Percentiles rank a stretch among this genome's conserved stretches.
phyloP scores from a whole-genome alignment of 345 rosid genomes.

The Leavenworthia alabamica region DNA sequence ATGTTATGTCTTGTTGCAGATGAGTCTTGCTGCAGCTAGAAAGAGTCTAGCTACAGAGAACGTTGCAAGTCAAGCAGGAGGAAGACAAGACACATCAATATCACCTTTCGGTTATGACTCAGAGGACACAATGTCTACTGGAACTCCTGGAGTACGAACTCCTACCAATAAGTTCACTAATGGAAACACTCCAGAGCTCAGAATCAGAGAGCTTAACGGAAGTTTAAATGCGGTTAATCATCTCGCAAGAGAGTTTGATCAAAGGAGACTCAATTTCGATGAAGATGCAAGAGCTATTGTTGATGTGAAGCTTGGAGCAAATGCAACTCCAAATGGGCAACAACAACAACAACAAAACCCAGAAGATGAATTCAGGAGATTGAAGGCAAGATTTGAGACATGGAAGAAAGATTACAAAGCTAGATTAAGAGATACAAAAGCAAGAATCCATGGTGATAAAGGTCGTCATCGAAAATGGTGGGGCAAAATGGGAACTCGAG shows the following conservation, averaged over 20 bases:
- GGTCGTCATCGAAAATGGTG: constrained; percentile 72
- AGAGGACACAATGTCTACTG: constrained; percentile 57
- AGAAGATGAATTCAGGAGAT: constrained; percentile 54
- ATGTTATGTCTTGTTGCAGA: constrained; percentile 36
- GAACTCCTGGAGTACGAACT: constrained; percentile 58
- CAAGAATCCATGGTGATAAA: constrained; percentile 51
- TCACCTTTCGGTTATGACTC: constrained; percentile 63
- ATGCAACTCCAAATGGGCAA: constrained; percentile 30
- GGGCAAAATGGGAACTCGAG: constrained; percentile 47
- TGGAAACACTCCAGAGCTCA: constrained; percentile 35
- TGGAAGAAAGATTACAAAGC: constrained; percentile 91
- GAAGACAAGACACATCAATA: constrained; percentile 43
- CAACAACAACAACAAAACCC: constrained; percentile 32
- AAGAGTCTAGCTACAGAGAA: constrained; percentile 62
- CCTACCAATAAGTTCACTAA: constrained; percentile 37
- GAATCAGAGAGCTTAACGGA: constrained; percentile 55
- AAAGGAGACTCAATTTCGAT: constrained; percentile 55
- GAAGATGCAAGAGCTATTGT: constrained; percentile 50
- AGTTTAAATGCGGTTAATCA: constrained; percentile 40
- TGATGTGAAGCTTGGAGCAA: constrained; percentile 42
- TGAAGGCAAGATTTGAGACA: constrained; percentile 58
- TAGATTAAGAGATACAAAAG: constrained; percentile 60
- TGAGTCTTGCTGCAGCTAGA: constrained; percentile 70
- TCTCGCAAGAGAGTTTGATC: constrained; percentile 74
- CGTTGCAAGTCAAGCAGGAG: constrained; percentile 39